phyloP scores from a whole-genome alignment of 257 asterid species.

The Solanum megistacrolobum region DNA sequence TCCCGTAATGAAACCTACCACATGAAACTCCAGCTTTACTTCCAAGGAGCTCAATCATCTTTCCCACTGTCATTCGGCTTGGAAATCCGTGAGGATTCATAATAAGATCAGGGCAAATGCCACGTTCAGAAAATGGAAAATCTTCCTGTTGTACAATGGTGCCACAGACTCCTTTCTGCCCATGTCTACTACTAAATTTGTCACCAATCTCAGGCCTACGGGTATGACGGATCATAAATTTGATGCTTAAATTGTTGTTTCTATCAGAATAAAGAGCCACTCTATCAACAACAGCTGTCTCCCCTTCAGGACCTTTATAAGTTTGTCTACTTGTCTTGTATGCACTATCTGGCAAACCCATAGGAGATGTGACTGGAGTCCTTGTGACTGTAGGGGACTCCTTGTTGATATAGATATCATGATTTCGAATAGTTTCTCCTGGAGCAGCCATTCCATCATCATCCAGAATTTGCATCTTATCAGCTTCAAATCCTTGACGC shows the following conservation, averaged over 20 bases:
- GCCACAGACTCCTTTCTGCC: slow-evolving; percentile 98
- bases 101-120: slow-evolving; percentile 95
- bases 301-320: slow-evolving; percentile 78
- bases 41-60: slow-evolving; percentile 96
- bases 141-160: slow-evolving; percentile 91
- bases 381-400: slow-evolving; percentile 50
- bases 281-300: slow-evolving; percentile 69
- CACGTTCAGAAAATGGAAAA: slow-evolving; percentile 94
- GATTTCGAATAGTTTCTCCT: slow-evolving; percentile 68
- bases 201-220: slow-evolving; percentile 99
- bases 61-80: slow-evolving; percentile 98
- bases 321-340: slow-evolving; percentile 45
- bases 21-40: slow-evolving; percentile 97
- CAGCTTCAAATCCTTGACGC: slow-evolving; percentile 45
- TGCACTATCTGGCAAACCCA: slow-evolving; percentile 41
- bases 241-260: slow-evolving; percentile 50
- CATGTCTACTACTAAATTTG: slow-evolving; percentile 97
- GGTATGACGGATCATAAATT: slow-evolving; percentile 87
- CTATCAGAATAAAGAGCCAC: slow-evolving; percentile 71
- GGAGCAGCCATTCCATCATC: slow-evolving; percentile 96
- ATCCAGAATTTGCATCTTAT: slow-evolving; percentile 74
- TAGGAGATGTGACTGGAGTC: slow-evolving; percentile 12
- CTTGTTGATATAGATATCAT: slow-evolving; percentile 63
- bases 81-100: slow-evolving; percentile 99
- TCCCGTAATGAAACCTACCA: slow-evolving; percentile 95